Evolutionary conservation across 345 rosid species (phyloP), one percentile per base, ranked within the genome.

Genomic region (Hibiscus tridactylites): DNA sequence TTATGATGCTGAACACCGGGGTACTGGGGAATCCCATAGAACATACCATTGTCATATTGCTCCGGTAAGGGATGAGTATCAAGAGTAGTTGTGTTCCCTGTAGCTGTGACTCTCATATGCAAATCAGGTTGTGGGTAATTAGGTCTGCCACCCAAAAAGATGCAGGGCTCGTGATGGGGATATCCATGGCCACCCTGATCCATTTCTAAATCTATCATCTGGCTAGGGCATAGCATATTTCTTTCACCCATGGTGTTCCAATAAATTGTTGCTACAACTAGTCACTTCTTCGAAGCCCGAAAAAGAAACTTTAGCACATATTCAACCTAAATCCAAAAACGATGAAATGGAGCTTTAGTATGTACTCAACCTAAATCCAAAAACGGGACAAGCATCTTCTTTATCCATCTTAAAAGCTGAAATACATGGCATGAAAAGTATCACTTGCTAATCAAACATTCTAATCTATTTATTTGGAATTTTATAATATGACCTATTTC

Each of bases 221-320:
- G 90, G 74, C 76, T 79, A 54, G 75, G 57, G 77, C 83, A 84
- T 66, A 69, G 68, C 79, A 80, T 71, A 74, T 80, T 80, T 80
- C 91, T 82, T 58, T 81, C 84, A 68, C 86, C 86, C 96, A 88
- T 88, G 47, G 39, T 79, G 74, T 76, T 73, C 72, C 61, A 44
- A 50, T 11, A 68, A 69, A 35, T 61, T 10, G 21, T 37, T 69
- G 61, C 29, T 62, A 67, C 71, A 76, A 77, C 70, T 70, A 74
- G 64, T 11, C 78, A 84, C 83, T 78, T 77, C 54, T 35, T 71
- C 62, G 37, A 70, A 59, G 60, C 44, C 58, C 70, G 71, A 15
- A 49, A 16, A 42, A 74, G 9, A 56, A 2, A 12, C 72, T 28
- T 44, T 42, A 54, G 78, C 73, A 65, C 59, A 68, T 24, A 44